Evolutionary conservation across 2,329 filamentous ascomycete species (phyloP), one percentile per base, ranked within the genome.

Genomic region (Fusarium avenaceum): DNA sequence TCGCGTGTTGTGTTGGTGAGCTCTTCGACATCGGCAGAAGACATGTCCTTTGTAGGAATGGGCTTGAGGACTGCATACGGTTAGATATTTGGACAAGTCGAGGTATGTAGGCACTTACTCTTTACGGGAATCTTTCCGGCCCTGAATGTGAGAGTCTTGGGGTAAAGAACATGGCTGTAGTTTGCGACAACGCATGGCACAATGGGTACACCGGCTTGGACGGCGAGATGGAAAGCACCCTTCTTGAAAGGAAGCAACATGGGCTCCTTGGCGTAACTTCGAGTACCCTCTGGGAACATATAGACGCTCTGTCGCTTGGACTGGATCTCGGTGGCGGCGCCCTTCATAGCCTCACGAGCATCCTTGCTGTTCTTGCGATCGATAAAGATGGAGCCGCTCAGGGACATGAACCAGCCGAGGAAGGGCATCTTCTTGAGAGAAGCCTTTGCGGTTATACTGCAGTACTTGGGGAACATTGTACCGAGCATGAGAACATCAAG

Each of bases 161-260:
- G 79, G 73, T 88, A 89, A 67, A 94, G 80, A 33, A 94, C 76
- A 76, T 93, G 87, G 72, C 90, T 90, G 79, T 95, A 95, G 80
- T 94, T 94, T 76, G 92, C 91, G 30, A 89, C 87, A 46, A 94
- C 90, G 35, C 96, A 86, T 0, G 96, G 96, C 5, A 99, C 90
- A 73, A 99, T 92, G 26, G 94, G 94, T 7, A 97, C 96, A 70
- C 93, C 92, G 3, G 95, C 95, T 84, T 98, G 92, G 20, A 99
- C 88, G 45, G 96, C 96, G 33, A 99, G 86, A 79, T 99, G 95
- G 81, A 99, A 99, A 46, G 95, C 96, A 62, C 96, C 96, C 84
- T 99, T 99, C 83, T 99, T 99, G 86, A 98, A 99, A n/a, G 94
- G 92, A 55, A 98, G 84, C 74, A 99, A 82, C 61, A 86, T 87